Evolutionary conservation across 306 rosid genomes (phyloP), one percentile per base, ranked within the genome.

Genomic region (Vigna mungo): DNA sequence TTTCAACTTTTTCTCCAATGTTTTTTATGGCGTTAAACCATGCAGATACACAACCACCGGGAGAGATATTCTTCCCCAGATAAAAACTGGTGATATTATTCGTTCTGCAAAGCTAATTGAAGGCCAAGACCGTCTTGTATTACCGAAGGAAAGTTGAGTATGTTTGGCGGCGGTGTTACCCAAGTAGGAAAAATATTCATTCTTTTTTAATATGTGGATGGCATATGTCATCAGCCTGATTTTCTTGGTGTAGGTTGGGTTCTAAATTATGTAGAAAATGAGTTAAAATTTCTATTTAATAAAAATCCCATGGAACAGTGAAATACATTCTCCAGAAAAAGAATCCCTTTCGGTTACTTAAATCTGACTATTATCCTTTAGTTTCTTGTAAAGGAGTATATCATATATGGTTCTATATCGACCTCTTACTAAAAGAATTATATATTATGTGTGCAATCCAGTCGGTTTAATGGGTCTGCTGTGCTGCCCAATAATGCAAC

Each of bases 1-100:
- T 4, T 76, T 21, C 16, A 47, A 61, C 46, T 36, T 62, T 58
- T 23, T 53, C 58, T 32, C 49, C 4, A 5, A 36, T 63, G 60
- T 76, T 27, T 61, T 60, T 32, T 9, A 59, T 79, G 54, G 15
- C 14, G 37, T 53, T 74, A 44, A 61, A 71, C 79, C 41, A 62
- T 78, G 78, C 84, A 93, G 98, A 83, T 94, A 94, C 76, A 86
- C 93, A n/a, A 94, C 92, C 47, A 77, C 13, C 20, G 98, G 98
- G 74, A 92, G 88, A 90, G 97, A 90, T 14, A 79, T 89, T 67
- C 98, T 94, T 44, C 77, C 98, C 51, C 93, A 92, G 87, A 90
- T 94, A 77, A 94, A 90, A 90, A 85, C 93, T 0, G 97, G 98
- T 41, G 97, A 94, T 64, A 47, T 90, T 25, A 88, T 94, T 76